Evolutionary conservation across 768 basidiomycete genomes (phyloP).

Genomic region (Xerocomellus intermedius): DNA sequence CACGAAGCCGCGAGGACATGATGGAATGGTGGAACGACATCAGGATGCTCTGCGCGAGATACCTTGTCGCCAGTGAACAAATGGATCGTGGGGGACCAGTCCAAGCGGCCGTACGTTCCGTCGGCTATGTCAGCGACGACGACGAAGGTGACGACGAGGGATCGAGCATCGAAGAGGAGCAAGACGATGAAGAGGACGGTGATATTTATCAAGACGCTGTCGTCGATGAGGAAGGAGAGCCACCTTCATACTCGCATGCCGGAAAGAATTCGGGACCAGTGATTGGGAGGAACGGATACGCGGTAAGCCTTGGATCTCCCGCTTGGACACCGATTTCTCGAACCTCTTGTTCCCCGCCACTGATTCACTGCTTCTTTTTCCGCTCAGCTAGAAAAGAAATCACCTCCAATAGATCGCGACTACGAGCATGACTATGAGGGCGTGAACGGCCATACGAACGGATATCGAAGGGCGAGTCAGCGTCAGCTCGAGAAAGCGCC

Average conservation of each 20-base stretch:
- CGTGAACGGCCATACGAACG: constrained; percentile 5
- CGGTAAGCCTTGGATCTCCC: constrained; percentile 43
- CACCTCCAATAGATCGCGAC: constrained; percentile 14
- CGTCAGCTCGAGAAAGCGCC: constrained; percentile 76
- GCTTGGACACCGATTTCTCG: background rate
- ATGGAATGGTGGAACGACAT: constrained; percentile 99
- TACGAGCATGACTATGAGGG: background rate
- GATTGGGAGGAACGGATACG: constrained; percentile 54
- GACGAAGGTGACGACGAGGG: constrained; percentile 57
- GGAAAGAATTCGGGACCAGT: constrained; percentile 42
- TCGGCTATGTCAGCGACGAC: constrained; percentile 82
- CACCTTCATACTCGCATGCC: constrained; percentile 61
- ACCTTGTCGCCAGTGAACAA: constrained; percentile 90
- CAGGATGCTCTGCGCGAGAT: constrained; percentile 88
- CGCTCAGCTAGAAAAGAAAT: constrained; percentile 47
- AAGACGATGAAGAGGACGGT: constrained; percentile 52
- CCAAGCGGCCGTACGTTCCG: constrained; percentile 85
- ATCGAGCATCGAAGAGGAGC: constrained; percentile 44
- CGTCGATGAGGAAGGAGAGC: constrained; percentile 44
- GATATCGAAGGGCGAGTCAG: constrained; percentile 47
- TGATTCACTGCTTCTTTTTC: constrained; percentile 7
- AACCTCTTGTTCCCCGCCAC: background rate
- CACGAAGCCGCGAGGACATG: constrained; percentile 91
- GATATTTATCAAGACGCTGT: constrained; percentile 42
- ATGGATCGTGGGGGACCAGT: constrained; percentile 93